These are phyloP conservation scores for Aspergillus candidus DNA, from an alignment of 2,329 filamentous ascomycete species.

Conservation along the genomic window DNA sequence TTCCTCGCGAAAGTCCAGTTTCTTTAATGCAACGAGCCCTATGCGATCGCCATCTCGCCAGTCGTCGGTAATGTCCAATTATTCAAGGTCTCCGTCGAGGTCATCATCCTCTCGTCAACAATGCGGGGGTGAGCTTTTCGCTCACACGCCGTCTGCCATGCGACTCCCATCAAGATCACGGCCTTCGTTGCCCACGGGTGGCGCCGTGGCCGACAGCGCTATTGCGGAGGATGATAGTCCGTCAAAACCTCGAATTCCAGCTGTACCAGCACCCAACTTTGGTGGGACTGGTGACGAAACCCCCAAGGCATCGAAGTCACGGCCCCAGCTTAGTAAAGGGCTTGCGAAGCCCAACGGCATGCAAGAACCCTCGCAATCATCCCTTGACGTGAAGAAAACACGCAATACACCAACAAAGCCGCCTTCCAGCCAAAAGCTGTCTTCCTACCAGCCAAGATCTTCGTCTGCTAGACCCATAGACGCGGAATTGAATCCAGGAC, in stretches of 20 bases:
- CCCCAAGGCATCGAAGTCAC: constrained; percentile 44
- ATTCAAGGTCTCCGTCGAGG: constrained; percentile 34
- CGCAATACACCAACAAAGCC: constrained; percentile 29
- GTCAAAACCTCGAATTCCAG: constrained; percentile 18
- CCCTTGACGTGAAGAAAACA: constrained; percentile 37
- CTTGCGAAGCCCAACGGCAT: constrained; percentile 48
- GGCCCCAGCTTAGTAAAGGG: constrained; percentile 49
- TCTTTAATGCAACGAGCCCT: constrained; percentile 62
- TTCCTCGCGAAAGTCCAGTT: constrained; percentile 61
- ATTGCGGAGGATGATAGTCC: constrained; percentile 15
- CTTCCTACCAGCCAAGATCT: constrained; percentile 26
- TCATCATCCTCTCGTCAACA: constrained; percentile 44
- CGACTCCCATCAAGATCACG: constrained; percentile 31
- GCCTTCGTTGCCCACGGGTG: constrained; percentile 20
- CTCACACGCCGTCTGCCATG: constrained; percentile 25
- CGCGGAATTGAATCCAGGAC: constrained; percentile 25
- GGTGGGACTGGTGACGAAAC: constrained; percentile 43
- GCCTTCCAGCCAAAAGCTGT: constrained; percentile 23
- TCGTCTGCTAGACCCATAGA: constrained; percentile 25
- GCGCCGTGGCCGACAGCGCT: constrained; percentile 10
- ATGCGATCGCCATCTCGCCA: constrained; percentile 59
- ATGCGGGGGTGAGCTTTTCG: constrained; percentile 49
- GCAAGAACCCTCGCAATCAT: constrained; percentile 20
- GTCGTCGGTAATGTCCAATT: constrained; percentile 52
- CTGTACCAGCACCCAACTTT: constrained; percentile 13